Evolutionary conservation across 108 stramenopile species (phyloP).

Genomic region (Stephanodiscus triporus): DNA sequence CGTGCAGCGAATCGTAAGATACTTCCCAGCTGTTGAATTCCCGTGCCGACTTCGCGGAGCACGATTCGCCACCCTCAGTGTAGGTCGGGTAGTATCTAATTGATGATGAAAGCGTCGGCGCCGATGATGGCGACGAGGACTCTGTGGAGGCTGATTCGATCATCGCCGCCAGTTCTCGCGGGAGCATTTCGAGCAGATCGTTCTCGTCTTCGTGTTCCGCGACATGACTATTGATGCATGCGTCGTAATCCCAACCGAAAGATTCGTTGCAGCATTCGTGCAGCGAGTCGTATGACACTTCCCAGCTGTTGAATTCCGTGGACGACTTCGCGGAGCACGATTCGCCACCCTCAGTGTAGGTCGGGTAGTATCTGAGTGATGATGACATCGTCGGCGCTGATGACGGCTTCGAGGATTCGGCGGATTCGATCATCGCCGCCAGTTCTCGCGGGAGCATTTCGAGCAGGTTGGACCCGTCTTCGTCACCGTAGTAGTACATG

Average conservation of each 20-base stretch:
- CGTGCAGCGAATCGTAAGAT: background rate
- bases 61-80: background rate
- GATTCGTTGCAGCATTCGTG: conserved; percentile 23
- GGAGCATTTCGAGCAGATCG: background rate
- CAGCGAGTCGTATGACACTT: conserved; percentile 4
- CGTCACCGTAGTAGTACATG: background rate
- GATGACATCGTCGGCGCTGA: background rate
- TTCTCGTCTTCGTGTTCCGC: background rate
- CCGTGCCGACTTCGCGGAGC: background rate
- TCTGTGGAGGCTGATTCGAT: background rate
- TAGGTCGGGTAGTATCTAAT: background rate
- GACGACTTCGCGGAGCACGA: conserved; percentile 9
- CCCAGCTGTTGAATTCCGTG: conserved; percentile 4
- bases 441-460: background rate
- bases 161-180: background rate
- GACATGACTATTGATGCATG: conserved; percentile 7
- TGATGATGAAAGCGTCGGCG: background rate
- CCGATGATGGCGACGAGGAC: background rate
- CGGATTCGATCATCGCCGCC: background rate
- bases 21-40: conserved; percentile 16
- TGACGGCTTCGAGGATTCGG: background rate
- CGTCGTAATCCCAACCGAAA: conserved; percentile 21
- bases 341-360: background rate
- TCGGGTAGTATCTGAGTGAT: background rate
- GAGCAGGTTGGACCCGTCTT: background rate